Evolutionary conservation across 75 land plant species (phyloP).

Genomic region (Isoetes taiwanensis): DNA sequence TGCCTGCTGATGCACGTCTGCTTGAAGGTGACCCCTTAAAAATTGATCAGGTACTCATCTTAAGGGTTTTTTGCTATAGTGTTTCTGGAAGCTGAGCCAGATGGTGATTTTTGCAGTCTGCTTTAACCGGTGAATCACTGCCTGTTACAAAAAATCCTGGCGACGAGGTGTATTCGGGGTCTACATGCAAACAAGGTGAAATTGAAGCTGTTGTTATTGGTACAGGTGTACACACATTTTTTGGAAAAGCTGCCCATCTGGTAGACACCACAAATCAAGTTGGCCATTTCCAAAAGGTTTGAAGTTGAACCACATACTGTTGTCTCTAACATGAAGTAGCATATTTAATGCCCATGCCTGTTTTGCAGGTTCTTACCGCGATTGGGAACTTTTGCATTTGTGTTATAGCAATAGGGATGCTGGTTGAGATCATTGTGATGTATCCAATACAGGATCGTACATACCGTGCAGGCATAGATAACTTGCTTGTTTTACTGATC

Average conservation of each 20-base stretch:
- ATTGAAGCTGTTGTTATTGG: slow-evolving; percentile 76
- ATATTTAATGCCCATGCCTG: background rate
- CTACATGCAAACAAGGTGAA: slow-evolving; percentile 89
- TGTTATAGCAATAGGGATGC: slow-evolving; percentile 54
- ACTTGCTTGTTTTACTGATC: slow-evolving; percentile 51
- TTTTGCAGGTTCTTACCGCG: slow-evolving; percentile 45
- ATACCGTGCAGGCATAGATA: slow-evolving; percentile 52
- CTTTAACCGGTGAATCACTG: slow-evolving; percentile 22
- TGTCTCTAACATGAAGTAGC: background rate
- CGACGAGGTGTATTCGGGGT: slow-evolving; percentile 52
- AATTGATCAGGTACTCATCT: slow-evolving; percentile 15
- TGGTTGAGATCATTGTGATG: slow-evolving; percentile 65
- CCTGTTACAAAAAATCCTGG: slow-evolving; percentile 22
- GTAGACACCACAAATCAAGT: slow-evolving; percentile 81
- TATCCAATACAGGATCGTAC: slow-evolving; percentile 39
- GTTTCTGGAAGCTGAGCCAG: background rate
- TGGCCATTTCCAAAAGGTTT: slow-evolving; percentile 88
- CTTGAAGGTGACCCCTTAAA: slow-evolving; percentile 22
- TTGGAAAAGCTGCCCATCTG: slow-evolving; percentile 92
- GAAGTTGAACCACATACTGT: background rate
- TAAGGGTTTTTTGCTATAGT: background rate
- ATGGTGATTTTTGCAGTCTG: slow-evolving; percentile 15
- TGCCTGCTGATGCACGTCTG: slow-evolving; percentile 19
- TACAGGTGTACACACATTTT: slow-evolving; percentile 86
- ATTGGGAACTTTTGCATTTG: slow-evolving; percentile 68